Evolutionary conservation across 2,329 filamentous ascomycete genomes (phyloP).

Genomic region (Aquanectria penicillioides): DNA sequence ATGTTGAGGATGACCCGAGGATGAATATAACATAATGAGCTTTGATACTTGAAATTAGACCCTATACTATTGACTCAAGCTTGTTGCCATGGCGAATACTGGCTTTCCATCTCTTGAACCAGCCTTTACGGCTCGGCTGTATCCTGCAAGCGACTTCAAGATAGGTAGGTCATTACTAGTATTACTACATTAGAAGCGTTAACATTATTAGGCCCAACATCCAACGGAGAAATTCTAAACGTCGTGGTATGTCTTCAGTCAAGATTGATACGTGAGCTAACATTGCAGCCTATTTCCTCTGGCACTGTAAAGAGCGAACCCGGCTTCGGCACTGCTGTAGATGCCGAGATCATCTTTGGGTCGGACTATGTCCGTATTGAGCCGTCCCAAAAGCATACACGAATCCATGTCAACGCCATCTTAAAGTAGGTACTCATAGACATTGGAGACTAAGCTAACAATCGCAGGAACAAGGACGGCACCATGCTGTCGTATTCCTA

Average conservation of each 20-base stretch:
- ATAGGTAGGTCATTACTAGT: not conserved
- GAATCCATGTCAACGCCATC: slow-evolving; percentile 10
- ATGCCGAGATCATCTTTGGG: slow-evolving; percentile 12
- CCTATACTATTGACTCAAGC: not conserved
- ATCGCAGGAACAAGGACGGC: not conserved
- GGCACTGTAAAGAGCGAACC: not conserved
- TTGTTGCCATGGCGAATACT: not conserved
- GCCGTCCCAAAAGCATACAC: not conserved
- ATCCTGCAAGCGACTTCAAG: not conserved
- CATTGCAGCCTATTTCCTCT: not conserved
- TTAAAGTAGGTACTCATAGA: not conserved
- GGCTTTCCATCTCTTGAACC: not conserved
- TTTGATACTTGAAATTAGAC: too few relatives aligned
- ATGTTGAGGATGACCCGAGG: too few relatives aligned
- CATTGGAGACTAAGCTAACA: not conserved
- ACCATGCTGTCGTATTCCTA: slow-evolving; percentile 3
- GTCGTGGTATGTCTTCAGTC: not conserved
- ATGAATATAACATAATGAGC: too few relatives aligned
- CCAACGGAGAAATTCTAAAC: not conserved
- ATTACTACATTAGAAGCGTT: not conserved
- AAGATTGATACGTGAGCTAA: too few relatives aligned
- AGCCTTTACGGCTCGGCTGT: not conserved
- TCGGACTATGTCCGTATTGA: slow-evolving; percentile 1
- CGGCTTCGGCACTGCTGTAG: not conserved
- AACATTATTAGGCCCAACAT: not conserved